Evolutionary conservation across 2,329 filamentous ascomycete species (phyloP), one percentile per base, ranked within the genome.

Genomic region (Botrytis paeoniae): DNA sequence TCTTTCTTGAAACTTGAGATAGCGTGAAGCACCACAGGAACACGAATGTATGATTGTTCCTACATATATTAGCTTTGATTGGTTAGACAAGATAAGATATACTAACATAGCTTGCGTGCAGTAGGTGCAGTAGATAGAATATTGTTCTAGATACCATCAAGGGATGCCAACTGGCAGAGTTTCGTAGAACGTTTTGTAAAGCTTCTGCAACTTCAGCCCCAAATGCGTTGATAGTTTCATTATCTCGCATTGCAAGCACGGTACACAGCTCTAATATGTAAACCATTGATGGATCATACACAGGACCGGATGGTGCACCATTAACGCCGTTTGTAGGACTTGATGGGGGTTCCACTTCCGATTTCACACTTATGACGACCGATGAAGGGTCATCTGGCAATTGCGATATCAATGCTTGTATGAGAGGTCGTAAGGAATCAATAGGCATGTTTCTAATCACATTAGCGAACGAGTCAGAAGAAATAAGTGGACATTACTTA

Each of bases 201-300:
- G 91, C 89, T 76, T 94, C 91, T 32, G 94, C 91, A 16, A 98
- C 90, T 73, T 89, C 87, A 79, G 95, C 94, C 8, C 95, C 95
- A 59, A 97, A 86, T 10, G 86, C 83, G 74, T 89, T 86, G 43
- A 96, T 87, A 0, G 93, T 93, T 75, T 92, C 87, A 25, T 90
- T 85, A 79, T 97, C 92, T 72, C 93, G 88, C 16, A 97, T 86
- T 12, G 93, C 91, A 48, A 98, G 85, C 1, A 95, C 88, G 0
- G 96, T 98, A 54, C 93, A 93, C 74, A 98, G 87, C 80, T 99
- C 96, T 18, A 99, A 85, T n/a, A 97, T 88, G 79, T 97, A 99
- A 0, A 97, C 91, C 69, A 96, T 87, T 1, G 91, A 90, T 1
- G 96, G 94, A 78, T 98, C 94, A 79, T 99, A 99, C 20, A 86